phyloP scores from a whole-genome alignment of 2,329 filamentous ascomycete genomes.

The Periglandula ipomoeae region DNA sequence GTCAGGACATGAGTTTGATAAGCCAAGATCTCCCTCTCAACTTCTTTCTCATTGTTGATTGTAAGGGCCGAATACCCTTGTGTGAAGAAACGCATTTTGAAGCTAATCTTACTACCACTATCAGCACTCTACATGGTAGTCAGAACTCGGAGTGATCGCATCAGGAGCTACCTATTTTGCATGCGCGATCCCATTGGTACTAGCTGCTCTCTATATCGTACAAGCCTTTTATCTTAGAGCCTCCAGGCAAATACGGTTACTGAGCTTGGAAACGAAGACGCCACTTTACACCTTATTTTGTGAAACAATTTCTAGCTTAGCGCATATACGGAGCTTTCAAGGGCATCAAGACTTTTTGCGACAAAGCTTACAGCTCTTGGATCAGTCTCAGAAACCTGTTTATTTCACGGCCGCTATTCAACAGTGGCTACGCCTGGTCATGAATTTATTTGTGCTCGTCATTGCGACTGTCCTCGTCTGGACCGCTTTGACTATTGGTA shows the following conservation, averaged over 20 bases:
- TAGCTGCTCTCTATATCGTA: conserved; percentile 30
- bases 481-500: conserved; percentile 21
- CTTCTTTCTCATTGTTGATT: not conserved
- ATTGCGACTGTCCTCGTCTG: conserved; percentile 36
- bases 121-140: not conserved
- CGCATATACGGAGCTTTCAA: too few relatives aligned
- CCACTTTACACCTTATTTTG: conserved; percentile 35
- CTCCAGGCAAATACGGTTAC: conserved; percentile 45
- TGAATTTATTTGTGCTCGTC: conserved; percentile 35
- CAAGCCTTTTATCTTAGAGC: conserved; percentile 50
- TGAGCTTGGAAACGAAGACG: conserved; percentile 51
- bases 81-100: too few relatives aligned
- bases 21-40: conserved; percentile 5
- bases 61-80: too few relatives aligned
- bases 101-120: too few relatives aligned
- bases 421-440: conserved; percentile 37
- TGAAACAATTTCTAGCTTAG: too few relatives aligned
- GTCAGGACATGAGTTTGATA: conserved; percentile 8
- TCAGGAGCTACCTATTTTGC: conserved; percentile 30
- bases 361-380: too few relatives aligned
- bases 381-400: too few relatives aligned
- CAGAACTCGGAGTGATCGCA: conserved; percentile 27
- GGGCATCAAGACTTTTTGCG: too few relatives aligned
- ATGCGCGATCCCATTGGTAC: conserved; percentile 39
- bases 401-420: conserved; percentile 39